These are phyloP conservation scores for Diutina sp. DNA, from an alignment of 1,139 yeast genomes.

Conservation along the genomic window DNA sequence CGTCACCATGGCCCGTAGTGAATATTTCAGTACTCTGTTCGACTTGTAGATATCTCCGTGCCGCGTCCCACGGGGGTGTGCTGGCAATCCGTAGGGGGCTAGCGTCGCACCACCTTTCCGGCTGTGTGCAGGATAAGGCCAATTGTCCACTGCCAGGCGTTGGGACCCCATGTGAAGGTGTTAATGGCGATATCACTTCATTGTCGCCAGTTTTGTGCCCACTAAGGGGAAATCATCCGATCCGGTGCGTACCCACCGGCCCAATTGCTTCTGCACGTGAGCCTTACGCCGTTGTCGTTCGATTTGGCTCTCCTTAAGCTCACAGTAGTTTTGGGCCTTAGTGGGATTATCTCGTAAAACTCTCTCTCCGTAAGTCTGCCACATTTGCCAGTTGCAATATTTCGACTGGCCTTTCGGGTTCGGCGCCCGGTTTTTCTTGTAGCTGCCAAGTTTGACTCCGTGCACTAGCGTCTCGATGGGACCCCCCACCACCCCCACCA, in stretches of 20 bases:
- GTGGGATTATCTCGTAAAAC: too few species aligned
- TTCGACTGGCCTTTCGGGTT: neutral
- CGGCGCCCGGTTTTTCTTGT: slow-evolving; percentile 15
- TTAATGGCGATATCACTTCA: neutral
- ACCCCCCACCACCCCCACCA: slow-evolving; percentile 18
- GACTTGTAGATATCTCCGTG: too few species aligned
- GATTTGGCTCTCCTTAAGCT: slow-evolving; percentile 14
- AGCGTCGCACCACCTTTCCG: neutral
- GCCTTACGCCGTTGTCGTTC: slow-evolving; percentile 14
- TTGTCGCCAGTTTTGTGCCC: neutral
- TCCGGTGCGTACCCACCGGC: slow-evolving; percentile 19
- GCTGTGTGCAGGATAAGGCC: neutral
- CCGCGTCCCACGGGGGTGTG: too few species aligned
- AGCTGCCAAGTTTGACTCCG: slow-evolving; percentile 42
- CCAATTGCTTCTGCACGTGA: slow-evolving; percentile 12
- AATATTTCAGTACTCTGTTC: too few species aligned
- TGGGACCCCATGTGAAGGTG: neutral
- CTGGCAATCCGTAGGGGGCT: neutral
- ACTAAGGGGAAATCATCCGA: slow-evolving; percentile 17
- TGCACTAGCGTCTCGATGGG: slow-evolving; percentile 32
- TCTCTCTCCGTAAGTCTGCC: neutral
- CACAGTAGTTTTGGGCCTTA: slow-evolving; percentile 9
- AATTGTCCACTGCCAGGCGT: too few species aligned
- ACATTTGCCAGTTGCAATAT: neutral
- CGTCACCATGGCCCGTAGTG: too few species aligned